Evolutionary conservation across 257 asterid species (phyloP).

Genomic region (Marsdenia floribunda): DNA sequence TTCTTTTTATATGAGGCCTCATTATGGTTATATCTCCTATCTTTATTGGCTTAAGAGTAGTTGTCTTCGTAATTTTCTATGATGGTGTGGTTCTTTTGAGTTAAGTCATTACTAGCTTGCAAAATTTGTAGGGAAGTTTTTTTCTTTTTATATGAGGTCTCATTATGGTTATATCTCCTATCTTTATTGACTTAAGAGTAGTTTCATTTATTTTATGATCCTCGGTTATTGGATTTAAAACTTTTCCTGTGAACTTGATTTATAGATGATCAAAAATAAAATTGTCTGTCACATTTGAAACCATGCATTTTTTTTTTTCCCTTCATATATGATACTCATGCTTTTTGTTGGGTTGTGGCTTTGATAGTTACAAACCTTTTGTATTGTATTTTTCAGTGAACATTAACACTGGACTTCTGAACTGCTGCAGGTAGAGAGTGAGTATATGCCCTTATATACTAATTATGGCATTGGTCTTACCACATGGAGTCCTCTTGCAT

Average conservation of each 20-base stretch:
- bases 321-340: neutral
- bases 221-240: neutral
- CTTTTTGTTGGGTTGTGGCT: neutral
- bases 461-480: conserved; percentile 93
- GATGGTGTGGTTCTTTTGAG: neutral
- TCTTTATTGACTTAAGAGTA: neutral
- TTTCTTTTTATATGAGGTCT: neutral
- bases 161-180: neutral
- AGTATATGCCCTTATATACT: conserved; percentile 71
- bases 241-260: neutral
- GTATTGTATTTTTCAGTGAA: neutral
- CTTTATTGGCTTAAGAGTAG: neutral
- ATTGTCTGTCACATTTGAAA: neutral
- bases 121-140: neutral
- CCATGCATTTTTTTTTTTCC: neutral
- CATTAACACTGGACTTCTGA: conserved; percentile 11
- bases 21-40: neutral
- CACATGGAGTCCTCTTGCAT: conserved; percentile 99
- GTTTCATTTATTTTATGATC: neutral
- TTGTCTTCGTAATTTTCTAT: no score
- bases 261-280: neutral
- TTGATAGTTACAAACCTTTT: neutral
- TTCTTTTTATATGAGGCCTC: neutral
- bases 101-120: neutral
- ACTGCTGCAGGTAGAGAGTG: conserved; percentile 75